Percentiles rank a stretch among this genome's conserved stretches.
phyloP scores from a whole-genome alignment of 345 rosid species.

The Moringa oleifera region DNA sequence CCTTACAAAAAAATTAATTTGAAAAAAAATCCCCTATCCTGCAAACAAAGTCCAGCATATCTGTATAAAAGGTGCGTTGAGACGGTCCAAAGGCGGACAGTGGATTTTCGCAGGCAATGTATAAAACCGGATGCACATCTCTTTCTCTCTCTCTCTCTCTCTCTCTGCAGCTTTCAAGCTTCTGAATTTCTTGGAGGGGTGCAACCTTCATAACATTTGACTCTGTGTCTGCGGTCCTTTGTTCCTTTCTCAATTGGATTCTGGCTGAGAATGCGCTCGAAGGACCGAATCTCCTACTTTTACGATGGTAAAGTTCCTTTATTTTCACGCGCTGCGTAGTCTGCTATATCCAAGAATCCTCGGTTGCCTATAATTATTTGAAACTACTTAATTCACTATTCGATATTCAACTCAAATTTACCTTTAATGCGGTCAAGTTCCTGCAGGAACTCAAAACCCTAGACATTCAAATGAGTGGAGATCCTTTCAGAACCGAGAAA shows the following conservation, averaged over 20 bases:
- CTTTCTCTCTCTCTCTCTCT: background rate
- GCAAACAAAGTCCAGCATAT: too few species aligned
- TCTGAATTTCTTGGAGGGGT: conserved; percentile 3
- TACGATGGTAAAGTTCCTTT: conserved; percentile 59
- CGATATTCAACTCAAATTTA: background rate
- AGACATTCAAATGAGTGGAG: background rate
- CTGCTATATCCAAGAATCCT: background rate
- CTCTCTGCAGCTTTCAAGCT: background rate
- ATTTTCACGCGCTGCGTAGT: background rate
- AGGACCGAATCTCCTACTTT: conserved; percentile 88
- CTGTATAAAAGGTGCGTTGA: too few species aligned
- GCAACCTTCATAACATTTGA: conserved; percentile 22
- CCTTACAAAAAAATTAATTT: too few species aligned
- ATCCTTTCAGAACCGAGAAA: background rate
- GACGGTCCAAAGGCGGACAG: too few species aligned
- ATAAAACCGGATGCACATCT: too few species aligned
- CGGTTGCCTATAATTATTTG: background rate
- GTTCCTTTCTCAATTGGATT: background rate
- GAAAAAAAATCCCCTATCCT: too few species aligned
- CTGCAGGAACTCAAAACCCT: conserved; percentile 2
- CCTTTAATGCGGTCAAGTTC: background rate
- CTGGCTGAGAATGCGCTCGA: conserved; percentile 49
- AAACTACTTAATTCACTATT: background rate
- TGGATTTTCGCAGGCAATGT: too few species aligned
- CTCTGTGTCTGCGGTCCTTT: background rate